Evolutionary conservation across 1,284 basidiomycete species (phyloP).

Genomic region (Heliocybe sulcata): DNA sequence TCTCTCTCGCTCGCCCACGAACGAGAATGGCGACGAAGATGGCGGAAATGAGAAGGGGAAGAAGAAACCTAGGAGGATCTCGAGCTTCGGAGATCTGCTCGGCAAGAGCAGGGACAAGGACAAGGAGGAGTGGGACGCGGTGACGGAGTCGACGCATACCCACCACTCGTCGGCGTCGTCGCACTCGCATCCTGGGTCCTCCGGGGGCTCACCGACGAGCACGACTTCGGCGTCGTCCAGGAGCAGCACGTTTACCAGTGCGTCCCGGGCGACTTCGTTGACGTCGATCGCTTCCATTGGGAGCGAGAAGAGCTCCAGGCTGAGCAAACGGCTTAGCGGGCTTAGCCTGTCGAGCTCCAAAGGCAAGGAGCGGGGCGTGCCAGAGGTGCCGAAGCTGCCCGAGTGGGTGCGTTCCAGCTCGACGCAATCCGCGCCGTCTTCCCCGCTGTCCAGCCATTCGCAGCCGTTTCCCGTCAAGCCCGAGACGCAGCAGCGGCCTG

Average conservation of each 20-base stretch:
- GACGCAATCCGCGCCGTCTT: no score
- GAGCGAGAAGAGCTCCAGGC: background rate
- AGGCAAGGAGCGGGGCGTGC: background rate
- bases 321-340: background rate
- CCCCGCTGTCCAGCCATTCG: background rate
- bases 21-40: no score
- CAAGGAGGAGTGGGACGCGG: no score
- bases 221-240: background rate
- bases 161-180: no score
- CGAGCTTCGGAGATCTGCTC: no score
- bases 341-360: background rate
- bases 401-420: background rate
- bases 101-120: no score
- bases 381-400: background rate
- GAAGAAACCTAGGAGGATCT: no score
- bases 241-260: background rate
- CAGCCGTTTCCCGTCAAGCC: background rate
- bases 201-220: background rate
- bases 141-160: no score
- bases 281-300: background rate
- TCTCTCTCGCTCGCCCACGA: constrained; percentile 18
- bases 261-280: background rate
- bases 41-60: no score
- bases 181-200: background rate
- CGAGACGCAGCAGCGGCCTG: background rate